Percentiles rank a stretch among this genome's conserved stretches.
phyloP scores from a whole-genome alignment of 768 basidiomycete species.

The Lactarius evosmus region DNA sequence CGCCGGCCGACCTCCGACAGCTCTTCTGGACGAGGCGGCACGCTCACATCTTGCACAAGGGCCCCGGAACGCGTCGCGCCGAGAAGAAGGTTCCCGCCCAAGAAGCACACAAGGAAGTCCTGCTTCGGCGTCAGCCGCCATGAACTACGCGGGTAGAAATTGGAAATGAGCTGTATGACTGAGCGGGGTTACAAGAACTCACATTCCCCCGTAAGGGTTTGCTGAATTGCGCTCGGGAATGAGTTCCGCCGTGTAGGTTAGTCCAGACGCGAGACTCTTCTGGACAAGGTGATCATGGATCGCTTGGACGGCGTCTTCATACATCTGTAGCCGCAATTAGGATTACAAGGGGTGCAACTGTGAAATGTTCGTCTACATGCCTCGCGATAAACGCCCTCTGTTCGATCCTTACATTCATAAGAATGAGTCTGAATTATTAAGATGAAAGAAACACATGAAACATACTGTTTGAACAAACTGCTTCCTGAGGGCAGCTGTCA shows the following conservation, averaged over 20 bases:
- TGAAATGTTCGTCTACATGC: constrained; percentile 40
- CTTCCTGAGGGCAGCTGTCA: constrained; percentile 42
- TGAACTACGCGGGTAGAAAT: constrained; percentile 38
- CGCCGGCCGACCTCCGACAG: constrained; percentile 60
- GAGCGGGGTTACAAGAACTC: constrained; percentile 26
- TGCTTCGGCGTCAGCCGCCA: constrained; percentile 86
- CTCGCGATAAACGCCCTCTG: constrained; percentile 73
- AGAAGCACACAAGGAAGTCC: constrained; percentile 94
- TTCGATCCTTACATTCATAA: constrained; percentile 49
- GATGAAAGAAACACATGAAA: background rate
- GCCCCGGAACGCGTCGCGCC: constrained; percentile 74
- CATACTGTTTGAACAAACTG: constrained; percentile 72
- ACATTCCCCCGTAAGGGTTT: constrained; percentile 35
- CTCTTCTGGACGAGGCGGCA: constrained; percentile 63
- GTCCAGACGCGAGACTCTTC: constrained; percentile 51
- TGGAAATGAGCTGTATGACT: background rate
- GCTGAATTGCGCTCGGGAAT: constrained; percentile 48
- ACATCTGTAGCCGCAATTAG: constrained; percentile 58
- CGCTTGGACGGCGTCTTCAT: constrained; percentile 79
- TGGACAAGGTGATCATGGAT: constrained; percentile 74
- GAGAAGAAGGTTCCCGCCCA: constrained; percentile 88
- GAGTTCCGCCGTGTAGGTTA: constrained; percentile 83
- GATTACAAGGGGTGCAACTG: background rate
- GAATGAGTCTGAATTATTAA: constrained; percentile 11
- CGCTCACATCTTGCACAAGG: constrained; percentile 48